Evolutionary conservation across 2,329 filamentous ascomycete genomes (phyloP), one percentile per base, ranked within the genome.

Genomic region (Claviceps capensis): DNA sequence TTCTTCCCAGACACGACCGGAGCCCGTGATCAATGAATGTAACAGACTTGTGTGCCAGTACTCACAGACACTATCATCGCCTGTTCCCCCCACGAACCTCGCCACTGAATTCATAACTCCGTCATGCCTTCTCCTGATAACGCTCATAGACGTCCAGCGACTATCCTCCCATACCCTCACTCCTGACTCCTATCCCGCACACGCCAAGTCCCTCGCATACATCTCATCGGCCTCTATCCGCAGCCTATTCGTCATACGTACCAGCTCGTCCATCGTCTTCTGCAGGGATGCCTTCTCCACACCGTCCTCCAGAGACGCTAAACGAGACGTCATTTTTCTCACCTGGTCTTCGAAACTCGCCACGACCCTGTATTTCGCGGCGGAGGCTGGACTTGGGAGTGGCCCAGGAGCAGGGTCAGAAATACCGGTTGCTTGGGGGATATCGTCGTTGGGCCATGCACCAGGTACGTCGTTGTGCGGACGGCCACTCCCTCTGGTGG

Each of bases 181-280:
- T 3, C 26, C 26, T 11, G 30, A 4, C 9, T 34, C 30, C 30
- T 34, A 34, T 34, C 30, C 30, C 30, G 30, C 30, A 34, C 30
- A 34, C 9, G 61, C 70, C 55, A 77, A 50, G 55, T 72, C 69
- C 54, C 66, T 64, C 34, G 72, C 74, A 54, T 72, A 72, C 54
- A 71, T 67, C 58, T 70, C 74, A 50, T 78, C 73, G 2, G 69
- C 73, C 59, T 74, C 68, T 5, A 73, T 54, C 54, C 66, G 61
- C 51, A 76, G 52, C 52, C 56, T 52, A 49, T 71, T 66, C 26
- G 75, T 57, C 47, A 65, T 63, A 13, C 57, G 55, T 43, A 66
- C 66, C 51, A 78, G 57, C 36, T 60, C 62, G 52, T 70, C 65
- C 42, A 74, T 61, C 56, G 70, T 67, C 53, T 57, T 62, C 50